phyloP scores from a whole-genome alignment of 768 basidiomycete species.

The Rhodotorula toruloides region DNA sequence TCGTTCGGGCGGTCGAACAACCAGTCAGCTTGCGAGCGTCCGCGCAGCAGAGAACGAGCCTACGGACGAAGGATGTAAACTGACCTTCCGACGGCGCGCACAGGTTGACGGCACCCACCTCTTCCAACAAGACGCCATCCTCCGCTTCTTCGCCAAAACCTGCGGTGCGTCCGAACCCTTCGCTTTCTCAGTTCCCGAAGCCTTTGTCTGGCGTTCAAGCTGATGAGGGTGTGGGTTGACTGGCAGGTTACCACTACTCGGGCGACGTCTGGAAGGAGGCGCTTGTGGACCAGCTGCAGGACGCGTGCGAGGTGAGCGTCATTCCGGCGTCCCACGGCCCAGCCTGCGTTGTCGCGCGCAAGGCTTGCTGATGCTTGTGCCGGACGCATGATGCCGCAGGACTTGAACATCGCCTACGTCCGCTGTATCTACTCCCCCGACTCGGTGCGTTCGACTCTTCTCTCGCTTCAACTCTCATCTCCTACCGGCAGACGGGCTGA shows the following conservation, averaged over 20 bases:
- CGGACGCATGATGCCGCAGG: background rate
- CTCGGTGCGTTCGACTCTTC: background rate
- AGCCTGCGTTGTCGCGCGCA: background rate
- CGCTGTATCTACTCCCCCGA: background rate
- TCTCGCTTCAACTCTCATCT: no score
- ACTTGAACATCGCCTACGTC: slow-evolving; percentile 2
- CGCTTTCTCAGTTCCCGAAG: background rate
- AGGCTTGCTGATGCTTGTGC: background rate
- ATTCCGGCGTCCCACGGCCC: no score
- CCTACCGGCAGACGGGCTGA: no score
- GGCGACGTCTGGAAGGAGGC: background rate
- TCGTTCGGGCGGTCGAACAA: background rate
- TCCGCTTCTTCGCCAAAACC: slow-evolving; percentile 7
- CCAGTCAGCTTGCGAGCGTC: background rate
- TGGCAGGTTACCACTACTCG: background rate
- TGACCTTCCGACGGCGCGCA: background rate
- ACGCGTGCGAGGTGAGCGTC: slow-evolving; percentile 11
- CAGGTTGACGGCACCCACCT: slow-evolving; percentile 2
- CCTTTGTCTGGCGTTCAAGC: background rate
- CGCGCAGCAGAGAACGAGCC: background rate
- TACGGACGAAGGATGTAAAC: background rate
- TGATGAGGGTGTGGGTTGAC: background rate
- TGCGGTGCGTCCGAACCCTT: background rate
- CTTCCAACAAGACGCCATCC: slow-evolving; percentile 15
- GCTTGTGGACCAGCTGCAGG: background rate